Base-by-base conservation (phyloP, 108 stramenopile species). In the Stephanodiscus triporus region DNA sequence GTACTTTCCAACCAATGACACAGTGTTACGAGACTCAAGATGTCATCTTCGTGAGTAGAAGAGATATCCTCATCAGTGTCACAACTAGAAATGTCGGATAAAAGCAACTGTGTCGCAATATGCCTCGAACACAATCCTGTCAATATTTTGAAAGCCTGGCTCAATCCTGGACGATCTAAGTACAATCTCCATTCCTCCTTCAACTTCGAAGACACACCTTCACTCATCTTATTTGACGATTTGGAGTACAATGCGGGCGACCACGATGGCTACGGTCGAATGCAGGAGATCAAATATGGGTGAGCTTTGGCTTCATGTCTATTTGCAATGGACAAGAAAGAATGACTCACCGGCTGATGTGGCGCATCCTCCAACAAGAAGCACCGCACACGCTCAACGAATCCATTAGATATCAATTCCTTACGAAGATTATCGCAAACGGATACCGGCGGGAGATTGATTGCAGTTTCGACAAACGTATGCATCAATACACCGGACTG, bases 1-100 rank as follows among this genome's bases (percentile, higher is more conserved):
- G 94, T 95, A 11, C 87, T 77, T 76, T 95, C 94, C 22, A 95
- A 74, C 94, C 94, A 95, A 70, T 95, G 91, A 63, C 90, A 89
- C 19, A 77, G 45, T 22, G 72, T 81, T 20, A 91, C 56, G 34
- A 94, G 72, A 16, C 58, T 58, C 22, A 57, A 17, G 0, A 9
- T 8, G 20, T 36, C 54, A 29, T 37, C 63, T 22, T 58, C 56
- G 29, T 66, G 13, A 60, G 66, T 49, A 72, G 47, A 38, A 57
- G 54, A 24, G n/a, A 75, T 26, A 27, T 13, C 17, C 9, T 14
- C 49, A 27, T 43, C 37, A 9, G 4, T 23, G 32, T 27, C n/a
- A 9, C 50, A 29, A 34, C 23, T 30, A 38, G 45, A 43, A 16
- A 38, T 23, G 36, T 67, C 63, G 4, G 68, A 66, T 9, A 84